These are phyloP conservation scores for Solanum paucissectum DNA, from an alignment of 257 asterid genomes.

Conservation along the genomic window DNA sequence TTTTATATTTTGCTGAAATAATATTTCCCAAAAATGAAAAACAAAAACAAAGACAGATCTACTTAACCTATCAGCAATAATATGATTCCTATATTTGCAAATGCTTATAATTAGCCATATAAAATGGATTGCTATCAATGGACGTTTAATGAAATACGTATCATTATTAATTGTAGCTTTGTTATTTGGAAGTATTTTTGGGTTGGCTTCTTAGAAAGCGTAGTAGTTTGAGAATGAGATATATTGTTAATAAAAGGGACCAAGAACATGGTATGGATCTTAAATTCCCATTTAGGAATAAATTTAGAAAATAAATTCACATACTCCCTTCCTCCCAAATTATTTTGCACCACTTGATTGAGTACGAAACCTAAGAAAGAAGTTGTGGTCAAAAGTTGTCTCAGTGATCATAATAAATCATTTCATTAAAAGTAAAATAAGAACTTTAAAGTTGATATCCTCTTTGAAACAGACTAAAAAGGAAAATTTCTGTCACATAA, in stretches of 20 bases:
- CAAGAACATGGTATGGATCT: neutral
- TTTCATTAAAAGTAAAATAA: too few relatives aligned
- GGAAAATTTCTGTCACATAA: neutral
- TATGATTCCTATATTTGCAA: neutral
- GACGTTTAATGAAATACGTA: neutral
- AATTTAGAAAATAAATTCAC: neutral
- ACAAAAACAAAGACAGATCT: neutral
- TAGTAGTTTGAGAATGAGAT: neutral
- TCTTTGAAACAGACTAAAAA: neutral
- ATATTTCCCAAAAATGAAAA: neutral
- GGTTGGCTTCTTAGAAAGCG: too few relatives aligned
- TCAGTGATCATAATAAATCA: too few relatives aligned
- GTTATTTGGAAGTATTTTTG: neutral
- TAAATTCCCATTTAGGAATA: neutral
- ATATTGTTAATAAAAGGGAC: too few relatives aligned
- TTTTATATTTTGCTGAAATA: neutral
- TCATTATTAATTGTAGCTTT: neutral
- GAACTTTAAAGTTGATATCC: neutral
- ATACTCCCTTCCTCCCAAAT: neutral
- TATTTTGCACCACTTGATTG: neutral
- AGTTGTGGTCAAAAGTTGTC: neutral
- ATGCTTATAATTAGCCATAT: neutral
- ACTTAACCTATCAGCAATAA: neutral
- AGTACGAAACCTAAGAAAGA: neutral
- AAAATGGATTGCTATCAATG: neutral